Conservation (phyloP, 768 basidiomycete species). For the Suillus spraguei region DNA sequence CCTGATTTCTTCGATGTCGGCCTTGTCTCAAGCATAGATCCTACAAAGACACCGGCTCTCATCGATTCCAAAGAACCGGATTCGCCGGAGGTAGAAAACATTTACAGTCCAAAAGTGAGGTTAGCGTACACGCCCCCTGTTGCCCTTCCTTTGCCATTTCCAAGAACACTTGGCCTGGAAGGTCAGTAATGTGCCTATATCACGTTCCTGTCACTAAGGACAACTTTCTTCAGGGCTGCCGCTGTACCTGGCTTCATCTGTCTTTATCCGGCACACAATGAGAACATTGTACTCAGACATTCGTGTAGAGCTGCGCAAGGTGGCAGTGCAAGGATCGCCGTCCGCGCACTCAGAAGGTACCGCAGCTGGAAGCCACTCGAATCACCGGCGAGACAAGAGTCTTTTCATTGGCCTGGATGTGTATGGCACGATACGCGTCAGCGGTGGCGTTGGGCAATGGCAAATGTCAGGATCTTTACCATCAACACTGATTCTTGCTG, state of each 20-base stretch:
- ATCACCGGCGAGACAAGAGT: slow-evolving; percentile 52
- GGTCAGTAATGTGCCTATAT: slow-evolving; percentile 42
- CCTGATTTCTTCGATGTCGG: slow-evolving; percentile 73
- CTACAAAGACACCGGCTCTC: slow-evolving; percentile 39
- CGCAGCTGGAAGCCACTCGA: neutral
- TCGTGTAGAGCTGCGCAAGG: slow-evolving; percentile 53
- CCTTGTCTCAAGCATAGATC: slow-evolving; percentile 58
- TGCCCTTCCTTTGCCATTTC: slow-evolving; percentile 67
- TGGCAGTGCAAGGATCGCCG: slow-evolving; percentile 34
- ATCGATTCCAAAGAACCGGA: slow-evolving; percentile 17
- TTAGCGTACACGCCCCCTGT: slow-evolving; percentile 72
- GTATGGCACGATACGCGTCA: slow-evolving; percentile 62
- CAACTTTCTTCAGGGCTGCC: slow-evolving; percentile 52
- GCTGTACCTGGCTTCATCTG: slow-evolving; percentile 70
- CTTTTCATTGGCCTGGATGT: slow-evolving; percentile 58
- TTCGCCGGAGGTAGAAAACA: slow-evolving; percentile 40
- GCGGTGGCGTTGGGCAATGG: slow-evolving; percentile 67
- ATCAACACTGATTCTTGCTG: neutral
- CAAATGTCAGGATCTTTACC: slow-evolving; percentile 55
- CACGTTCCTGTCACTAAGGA: neutral
- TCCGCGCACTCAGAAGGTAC: slow-evolving; percentile 5
- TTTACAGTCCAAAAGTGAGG: slow-evolving; percentile 64
- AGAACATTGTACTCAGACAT: slow-evolving; percentile 75
- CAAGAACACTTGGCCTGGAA: slow-evolving; percentile 68
- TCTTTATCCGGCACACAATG: slow-evolving; percentile 71